These are phyloP conservation scores for Pestalotiopsis sp. DNA, from an alignment of 2,329 filamentous ascomycete genomes.

Conservation along the genomic window DNA sequence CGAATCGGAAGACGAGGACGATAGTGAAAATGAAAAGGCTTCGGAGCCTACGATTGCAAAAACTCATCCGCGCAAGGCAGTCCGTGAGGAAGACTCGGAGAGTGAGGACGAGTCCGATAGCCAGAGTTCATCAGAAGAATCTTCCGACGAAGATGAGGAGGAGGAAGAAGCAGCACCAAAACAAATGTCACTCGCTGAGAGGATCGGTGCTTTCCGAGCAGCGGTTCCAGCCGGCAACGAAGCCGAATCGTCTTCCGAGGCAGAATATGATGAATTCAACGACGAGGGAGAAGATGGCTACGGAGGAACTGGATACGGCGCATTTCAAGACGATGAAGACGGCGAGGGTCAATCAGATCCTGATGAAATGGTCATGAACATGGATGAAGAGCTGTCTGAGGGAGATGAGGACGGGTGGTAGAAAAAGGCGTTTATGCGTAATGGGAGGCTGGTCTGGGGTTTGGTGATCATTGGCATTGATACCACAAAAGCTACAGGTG, in stretches of 20 bases:
- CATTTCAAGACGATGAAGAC: slow-evolving; percentile 21
- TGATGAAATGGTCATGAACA: slow-evolving; percentile 13
- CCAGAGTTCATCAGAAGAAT: slow-evolving; percentile 18
- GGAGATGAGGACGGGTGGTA: slow-evolving; percentile 15
- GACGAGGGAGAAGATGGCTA: slow-evolving; percentile 14
- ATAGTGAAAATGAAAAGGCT: background rate
- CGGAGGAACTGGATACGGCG: slow-evolving; percentile 13
- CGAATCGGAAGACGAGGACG: slow-evolving; percentile 24
- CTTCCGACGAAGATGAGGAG: slow-evolving; percentile 15
- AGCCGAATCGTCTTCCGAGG: background rate
- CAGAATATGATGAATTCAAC: slow-evolving; percentile 15
- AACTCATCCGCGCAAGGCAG: background rate
- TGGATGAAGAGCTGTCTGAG: slow-evolving; percentile 16
- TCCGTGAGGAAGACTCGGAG: background rate
- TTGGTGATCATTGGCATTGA: background rate
- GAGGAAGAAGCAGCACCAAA: slow-evolving; percentile 11
- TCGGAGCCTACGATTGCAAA: background rate
- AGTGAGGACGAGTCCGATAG: slow-evolving; percentile 21
- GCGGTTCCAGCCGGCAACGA: slow-evolving; percentile 16
- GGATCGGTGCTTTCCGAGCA: slow-evolving; percentile 21
- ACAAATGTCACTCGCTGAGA: slow-evolving; percentile 22
- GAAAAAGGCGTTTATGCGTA: background rate
- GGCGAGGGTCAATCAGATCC: slow-evolving; percentile 7
- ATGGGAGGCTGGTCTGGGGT: background rate
- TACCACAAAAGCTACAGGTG: background rate